Conservation (phyloP, 2,329 filamentous ascomycete genomes). For the Chaetomium olivaceum region DNA sequence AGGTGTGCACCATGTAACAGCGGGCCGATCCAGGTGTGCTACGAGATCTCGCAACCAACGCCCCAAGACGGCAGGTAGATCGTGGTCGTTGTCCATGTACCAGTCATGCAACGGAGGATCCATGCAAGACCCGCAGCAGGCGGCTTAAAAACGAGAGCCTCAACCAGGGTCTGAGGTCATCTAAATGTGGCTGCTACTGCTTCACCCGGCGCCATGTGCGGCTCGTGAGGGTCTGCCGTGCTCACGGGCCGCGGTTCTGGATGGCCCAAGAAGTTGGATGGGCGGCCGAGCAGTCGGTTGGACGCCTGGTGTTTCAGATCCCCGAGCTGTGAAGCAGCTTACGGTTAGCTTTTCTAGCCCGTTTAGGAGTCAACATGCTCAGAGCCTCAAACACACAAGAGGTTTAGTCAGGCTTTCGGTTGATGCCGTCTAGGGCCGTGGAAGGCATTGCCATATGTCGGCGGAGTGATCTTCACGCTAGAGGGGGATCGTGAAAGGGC, state of each 20-base stretch:
- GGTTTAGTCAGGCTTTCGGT: constrained; percentile 13
- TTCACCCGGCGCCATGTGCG: constrained; percentile 14
- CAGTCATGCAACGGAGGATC: constrained; percentile 3
- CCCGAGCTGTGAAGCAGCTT: constrained; percentile 9
- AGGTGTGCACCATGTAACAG: background rate
- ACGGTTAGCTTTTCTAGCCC: background rate
- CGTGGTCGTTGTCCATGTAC: background rate
- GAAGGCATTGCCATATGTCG: background rate
- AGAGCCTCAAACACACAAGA: background rate
- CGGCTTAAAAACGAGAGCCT: too few relatives aligned
- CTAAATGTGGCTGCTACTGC: constrained; percentile 20
- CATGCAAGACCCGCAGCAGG: background rate
- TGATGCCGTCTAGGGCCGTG: background rate
- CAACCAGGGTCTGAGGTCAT: background rate
- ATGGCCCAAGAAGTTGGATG: background rate
- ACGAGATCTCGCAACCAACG: constrained; percentile 5
- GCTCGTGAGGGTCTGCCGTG: background rate
- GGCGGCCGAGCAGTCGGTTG: background rate
- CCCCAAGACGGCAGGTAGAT: background rate
- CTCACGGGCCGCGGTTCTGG: background rate
- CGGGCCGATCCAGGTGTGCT: constrained; percentile 8
- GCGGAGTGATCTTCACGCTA: constrained; percentile 2
- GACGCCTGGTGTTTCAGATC: constrained; percentile 24
- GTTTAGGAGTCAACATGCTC: background rate
- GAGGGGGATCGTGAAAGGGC: background rate